Evolutionary conservation across 2,329 filamentous ascomycete genomes (phyloP), one percentile per base, ranked within the genome.

Genomic region (Ophiostoma sp.): DNA sequence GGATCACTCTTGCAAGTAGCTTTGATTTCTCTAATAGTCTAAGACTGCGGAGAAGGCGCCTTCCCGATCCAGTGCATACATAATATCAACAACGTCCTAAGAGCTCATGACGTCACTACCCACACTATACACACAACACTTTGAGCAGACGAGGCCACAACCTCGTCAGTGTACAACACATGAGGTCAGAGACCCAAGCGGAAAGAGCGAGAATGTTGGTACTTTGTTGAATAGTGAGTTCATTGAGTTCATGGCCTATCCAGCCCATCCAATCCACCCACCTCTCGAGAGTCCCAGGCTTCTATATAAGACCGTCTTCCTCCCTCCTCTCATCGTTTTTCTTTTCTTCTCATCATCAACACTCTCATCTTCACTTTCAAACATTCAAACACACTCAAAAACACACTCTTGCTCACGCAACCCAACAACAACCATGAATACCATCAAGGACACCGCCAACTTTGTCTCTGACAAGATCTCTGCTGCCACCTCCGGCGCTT

Each of bases 381-480:
- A 57, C 52, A 68, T 64, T 52, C 62, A 39, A 65, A 35, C 68
- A 67, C 74, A 71, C 74, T 27, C 41, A 31, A 1, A 44, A 67
- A 68, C 54, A 71, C 68, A 20, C 15, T 8, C 15, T 64, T 64
- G 60, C 60, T 64, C 60, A 64, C 60, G 60, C 62, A 65, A 65
- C 33, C 69, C 48, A 74, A 70, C 74, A 68, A 76, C 73, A 76
- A 79, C 66, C 74, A 81, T 81, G 79, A 79, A 81, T 68, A 76
- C 79, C 76, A 72, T 80, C 76, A 81, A 81, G 81, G 82, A 86
- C 79, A 81, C 82, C 77, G 84, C 79, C 81, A 86, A 86, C 83
- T 86, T 84, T 82, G 85, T 87, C 79, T 80, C 82, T 72, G 86
- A 88, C 82, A 82, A 80, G 77, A 73, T 86, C 77, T 79, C 84